A percentile compares a stretch with the other conserved stretches of the same genome.
Evolutionary conservation across 345 rosid genomes (phyloP).

Genomic region (Camelina hispida): DNA sequence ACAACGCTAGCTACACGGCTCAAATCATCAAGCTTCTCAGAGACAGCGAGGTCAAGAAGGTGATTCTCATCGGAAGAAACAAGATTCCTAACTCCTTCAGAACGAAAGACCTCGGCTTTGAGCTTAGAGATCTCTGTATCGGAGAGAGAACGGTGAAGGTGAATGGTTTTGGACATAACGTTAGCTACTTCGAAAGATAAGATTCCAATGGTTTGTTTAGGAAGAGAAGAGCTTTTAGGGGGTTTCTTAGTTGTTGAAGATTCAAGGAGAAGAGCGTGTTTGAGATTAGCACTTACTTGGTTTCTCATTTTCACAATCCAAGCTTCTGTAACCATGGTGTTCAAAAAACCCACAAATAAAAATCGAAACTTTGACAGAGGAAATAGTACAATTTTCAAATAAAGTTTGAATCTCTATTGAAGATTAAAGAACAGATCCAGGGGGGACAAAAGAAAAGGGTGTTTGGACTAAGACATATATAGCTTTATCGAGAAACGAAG

Average conservation of each 20-base stretch:
- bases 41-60: constrained; percentile 74
- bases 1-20: constrained; percentile 77
- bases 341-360: background rate
- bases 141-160: constrained; percentile 80
- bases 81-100: constrained; percentile 63
- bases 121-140: constrained; percentile 79
- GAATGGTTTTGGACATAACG: constrained; percentile 82
- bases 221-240: constrained; percentile 43
- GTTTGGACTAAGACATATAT: constrained; percentile 6
- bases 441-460: constrained; percentile 9
- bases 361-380: constrained; percentile 27
- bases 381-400: background rate
- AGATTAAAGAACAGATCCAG: constrained; percentile 33
- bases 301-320: constrained; percentile 94
- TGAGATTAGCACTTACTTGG: constrained; percentile 92
- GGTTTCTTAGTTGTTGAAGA: constrained; percentile 47
- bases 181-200: constrained; percentile 94
- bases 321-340: constrained; percentile 88
- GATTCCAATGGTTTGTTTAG: constrained; percentile 68
- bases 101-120: constrained; percentile 66
- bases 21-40: constrained; percentile 88
- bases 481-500: constrained; percentile 32
- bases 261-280: constrained; percentile 78
- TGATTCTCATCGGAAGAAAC: constrained; percentile 68
- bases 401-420: constrained; percentile 24